Evolutionary conservation across 1,284 basidiomycete species (phyloP).

Genomic region (Golubevia pallescens): DNA sequence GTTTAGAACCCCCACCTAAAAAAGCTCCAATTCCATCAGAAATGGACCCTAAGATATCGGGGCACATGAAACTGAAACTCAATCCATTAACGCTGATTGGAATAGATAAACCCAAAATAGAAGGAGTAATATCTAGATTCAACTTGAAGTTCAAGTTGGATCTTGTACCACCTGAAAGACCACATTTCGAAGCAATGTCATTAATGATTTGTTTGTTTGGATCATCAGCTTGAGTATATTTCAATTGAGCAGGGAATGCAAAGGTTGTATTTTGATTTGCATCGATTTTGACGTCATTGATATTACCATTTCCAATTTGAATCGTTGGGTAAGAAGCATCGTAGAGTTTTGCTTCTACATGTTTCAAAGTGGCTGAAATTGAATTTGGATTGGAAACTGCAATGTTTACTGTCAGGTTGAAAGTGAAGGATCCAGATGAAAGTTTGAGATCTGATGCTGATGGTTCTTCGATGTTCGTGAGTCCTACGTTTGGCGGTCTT

Average conservation of each 20-base stretch:
- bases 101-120: too few relatives aligned
- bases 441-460: slow-evolving; percentile 17
- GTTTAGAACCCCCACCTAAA: too few relatives aligned
- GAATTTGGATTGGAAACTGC: background rate
- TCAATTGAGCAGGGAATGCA: slow-evolving; percentile 79
- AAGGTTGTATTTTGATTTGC: slow-evolving; percentile 75
- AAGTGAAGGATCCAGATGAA: slow-evolving; percentile 27
- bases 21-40: too few relatives aligned
- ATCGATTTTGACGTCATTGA: slow-evolving; percentile 68
- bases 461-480: background rate
- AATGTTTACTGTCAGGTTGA: slow-evolving; percentile 41
- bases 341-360: slow-evolving; percentile 41
- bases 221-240: slow-evolving; percentile 73
- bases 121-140: too few relatives aligned
- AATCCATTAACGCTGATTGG: too few relatives aligned
- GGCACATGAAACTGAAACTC: too few relatives aligned
- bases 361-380: slow-evolving; percentile 31
- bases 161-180: slow-evolving; percentile 68
- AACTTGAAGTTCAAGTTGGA: too few relatives aligned
- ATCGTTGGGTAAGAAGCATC: slow-evolving; percentile 26
- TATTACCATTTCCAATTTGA: slow-evolving; percentile 35
- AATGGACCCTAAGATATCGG: too few relatives aligned
- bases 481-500: background rate
- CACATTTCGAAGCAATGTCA: slow-evolving; percentile 76
- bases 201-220: slow-evolving; percentile 71